Percentiles rank a stretch among this genome's conserved stretches.
Conservation (phyloP, 2,329 filamentous ascomycete genomes). For the Emergomyces orientalis region DNA sequence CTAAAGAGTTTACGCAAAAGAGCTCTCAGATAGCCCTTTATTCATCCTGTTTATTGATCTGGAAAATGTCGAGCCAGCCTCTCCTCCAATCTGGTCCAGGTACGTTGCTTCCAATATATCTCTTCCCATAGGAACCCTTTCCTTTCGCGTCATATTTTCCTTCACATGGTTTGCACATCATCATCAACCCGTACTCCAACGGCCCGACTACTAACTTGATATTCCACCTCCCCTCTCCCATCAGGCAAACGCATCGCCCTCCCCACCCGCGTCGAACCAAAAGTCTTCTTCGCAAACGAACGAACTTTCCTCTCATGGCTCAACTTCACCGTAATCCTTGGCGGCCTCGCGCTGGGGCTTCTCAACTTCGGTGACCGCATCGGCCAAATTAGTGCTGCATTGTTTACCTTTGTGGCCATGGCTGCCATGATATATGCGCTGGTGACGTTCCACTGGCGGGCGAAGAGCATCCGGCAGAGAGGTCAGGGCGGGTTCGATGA, state of each 20-base stretch:
- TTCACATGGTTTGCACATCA: neutral
- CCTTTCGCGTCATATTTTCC: neutral
- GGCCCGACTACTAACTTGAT: constrained; percentile 1
- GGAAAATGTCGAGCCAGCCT: constrained; percentile 85
- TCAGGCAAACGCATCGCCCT: constrained; percentile 96
- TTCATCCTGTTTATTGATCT: neutral
- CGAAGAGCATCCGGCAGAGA: constrained; percentile 79
- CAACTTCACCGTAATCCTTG: constrained; percentile 98
- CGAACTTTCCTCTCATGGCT: constrained; percentile 98
- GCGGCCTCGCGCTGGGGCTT: constrained; percentile 89
- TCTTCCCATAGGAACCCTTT: constrained; percentile 8
- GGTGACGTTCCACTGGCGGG: constrained; percentile 93
- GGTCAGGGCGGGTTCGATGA: constrained; percentile 97
- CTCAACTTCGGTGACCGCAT: constrained; percentile 95
- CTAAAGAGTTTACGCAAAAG: neutral
- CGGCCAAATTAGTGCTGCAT: constrained; percentile 83
- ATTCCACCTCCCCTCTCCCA: constrained; percentile 12
- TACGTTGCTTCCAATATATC: constrained; percentile 37
- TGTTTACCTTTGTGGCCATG: constrained; percentile 93
- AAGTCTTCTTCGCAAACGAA: constrained; percentile 99
- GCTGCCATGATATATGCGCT: constrained; percentile 91
- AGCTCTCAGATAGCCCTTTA: neutral
- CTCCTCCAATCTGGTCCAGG: constrained; percentile 89
- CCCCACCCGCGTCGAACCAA: constrained; percentile 94
- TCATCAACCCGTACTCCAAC: neutral